Evolutionary conservation across 257 asterid species (phyloP).

Genomic region (Solanum gandarillasii): DNA sequence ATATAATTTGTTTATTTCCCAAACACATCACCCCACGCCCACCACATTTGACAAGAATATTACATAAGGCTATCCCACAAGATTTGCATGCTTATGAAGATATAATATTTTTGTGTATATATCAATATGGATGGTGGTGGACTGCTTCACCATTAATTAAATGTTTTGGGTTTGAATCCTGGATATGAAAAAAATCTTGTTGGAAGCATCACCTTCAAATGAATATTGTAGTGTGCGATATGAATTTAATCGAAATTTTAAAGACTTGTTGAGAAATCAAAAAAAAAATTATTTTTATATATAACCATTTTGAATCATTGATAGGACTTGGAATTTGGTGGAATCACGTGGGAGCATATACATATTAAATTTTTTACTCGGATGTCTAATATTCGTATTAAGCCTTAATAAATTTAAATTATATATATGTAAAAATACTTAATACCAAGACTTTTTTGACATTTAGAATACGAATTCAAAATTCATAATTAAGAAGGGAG

Average conservation of each 20-base stretch:
- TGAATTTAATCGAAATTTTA: neutral
- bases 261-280: no score
- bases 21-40: neutral
- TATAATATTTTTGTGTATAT: neutral
- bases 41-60: neutral
- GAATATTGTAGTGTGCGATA: fast-evolving
- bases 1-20: neutral
- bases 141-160: no score
- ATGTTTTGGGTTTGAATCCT: fast-evolving
- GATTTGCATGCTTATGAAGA: neutral
- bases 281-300: neutral
- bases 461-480: neutral
- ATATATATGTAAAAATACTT: fast-evolving
- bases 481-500: neutral
- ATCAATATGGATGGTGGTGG: neutral
- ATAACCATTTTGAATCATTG: neutral
- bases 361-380: no score
- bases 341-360: slow-evolving; percentile 6
- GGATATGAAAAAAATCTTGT: fast-evolving
- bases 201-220: fast-evolving
- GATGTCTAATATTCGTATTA: neutral
- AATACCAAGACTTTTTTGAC: neutral
- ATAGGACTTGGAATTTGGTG: slow-evolving; percentile 5
- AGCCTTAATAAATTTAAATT: neutral
- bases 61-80: neutral